Evolutionary conservation across 2,329 filamentous ascomycete species (phyloP), one percentile per base, ranked within the genome.

Genomic region (Fusarium buharicum): DNA sequence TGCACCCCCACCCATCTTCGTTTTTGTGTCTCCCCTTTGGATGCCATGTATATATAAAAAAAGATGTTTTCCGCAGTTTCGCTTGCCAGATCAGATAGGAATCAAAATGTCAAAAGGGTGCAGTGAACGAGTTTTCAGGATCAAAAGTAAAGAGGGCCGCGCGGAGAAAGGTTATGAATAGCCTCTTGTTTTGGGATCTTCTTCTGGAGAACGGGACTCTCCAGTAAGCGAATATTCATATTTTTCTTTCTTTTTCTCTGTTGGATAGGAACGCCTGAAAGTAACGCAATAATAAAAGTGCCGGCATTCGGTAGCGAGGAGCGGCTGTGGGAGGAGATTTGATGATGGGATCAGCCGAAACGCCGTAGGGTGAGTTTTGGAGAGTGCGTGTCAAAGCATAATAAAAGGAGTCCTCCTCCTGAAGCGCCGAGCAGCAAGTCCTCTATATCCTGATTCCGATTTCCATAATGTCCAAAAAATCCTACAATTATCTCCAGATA

Each of bases 381-480:
- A 34, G 48, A 20, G 37, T 36, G 36, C 17, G 43, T 36, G 47
- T 47, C 20, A 22, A 54, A 55, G 40, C 50, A 22, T 52, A 40
- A 59, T 49, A 30, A 38, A 49, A 47, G 10, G 33, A 49, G 34
- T 47, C 57, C 45, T 64, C 50, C 62, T 64, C 57, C 51, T 43
- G 22, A 37, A 57, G 62, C 63, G 66, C 61, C 67, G 65, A 70
- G 67, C 63, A 69, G 60, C 49, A 52, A 67, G 45, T 70, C 55
- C 55, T 70, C 66, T 64, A 69, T 70, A 65, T 65, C 61, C 60
- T 46, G 50, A 52, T 56, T 48, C 50, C 56, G 55, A 53, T 50
- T 59, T 59, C 62, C 27, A 46, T 59, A 38, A 30, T 60, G 20
- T 57, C 45, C 61, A 67, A 66, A 59, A 53, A 28, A 28, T 28